phyloP scores from a whole-genome alignment of 441 rosid genomes.

The Jatropha multifida region DNA sequence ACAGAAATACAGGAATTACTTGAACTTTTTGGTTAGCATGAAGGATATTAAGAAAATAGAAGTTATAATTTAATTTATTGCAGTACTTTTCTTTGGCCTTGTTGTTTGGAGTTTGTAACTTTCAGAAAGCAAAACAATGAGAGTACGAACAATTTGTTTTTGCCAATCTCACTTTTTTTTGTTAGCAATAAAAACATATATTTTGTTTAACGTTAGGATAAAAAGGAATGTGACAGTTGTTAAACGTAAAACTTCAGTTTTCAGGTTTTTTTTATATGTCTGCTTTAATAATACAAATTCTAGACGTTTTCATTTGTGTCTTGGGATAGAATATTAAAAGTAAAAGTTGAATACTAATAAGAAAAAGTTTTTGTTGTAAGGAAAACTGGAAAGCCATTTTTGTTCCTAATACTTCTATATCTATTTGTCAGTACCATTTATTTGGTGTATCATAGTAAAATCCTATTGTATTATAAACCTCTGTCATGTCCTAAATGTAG shows the following conservation, averaged over 20 bases:
- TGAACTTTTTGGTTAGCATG: background rate
- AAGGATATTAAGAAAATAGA: background rate
- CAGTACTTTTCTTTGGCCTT: background rate
- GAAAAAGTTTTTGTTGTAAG: background rate
- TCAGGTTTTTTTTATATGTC: background rate
- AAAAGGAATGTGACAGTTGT: background rate
- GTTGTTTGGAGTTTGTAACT: background rate
- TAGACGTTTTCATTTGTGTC: background rate
- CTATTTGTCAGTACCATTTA: no score
- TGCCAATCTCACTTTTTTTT: background rate
- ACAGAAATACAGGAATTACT: background rate
- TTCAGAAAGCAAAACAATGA: background rate
- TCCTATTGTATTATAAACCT: background rate
- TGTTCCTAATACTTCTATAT: background rate
- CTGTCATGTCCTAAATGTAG: background rate
- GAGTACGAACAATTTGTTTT: background rate
- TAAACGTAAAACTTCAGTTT: background rate
- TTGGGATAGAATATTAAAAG: background rate
- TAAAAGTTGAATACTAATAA: background rate
- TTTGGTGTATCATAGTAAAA: no score
- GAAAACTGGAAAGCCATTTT: background rate
- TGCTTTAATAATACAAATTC: background rate
- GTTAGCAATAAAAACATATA: background rate
- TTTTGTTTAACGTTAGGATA: background rate
- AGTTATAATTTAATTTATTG: background rate